phyloP scores from a whole-genome alignment of 176 grass and related monocot genomes.

The Phyllostachys edulis region DNA sequence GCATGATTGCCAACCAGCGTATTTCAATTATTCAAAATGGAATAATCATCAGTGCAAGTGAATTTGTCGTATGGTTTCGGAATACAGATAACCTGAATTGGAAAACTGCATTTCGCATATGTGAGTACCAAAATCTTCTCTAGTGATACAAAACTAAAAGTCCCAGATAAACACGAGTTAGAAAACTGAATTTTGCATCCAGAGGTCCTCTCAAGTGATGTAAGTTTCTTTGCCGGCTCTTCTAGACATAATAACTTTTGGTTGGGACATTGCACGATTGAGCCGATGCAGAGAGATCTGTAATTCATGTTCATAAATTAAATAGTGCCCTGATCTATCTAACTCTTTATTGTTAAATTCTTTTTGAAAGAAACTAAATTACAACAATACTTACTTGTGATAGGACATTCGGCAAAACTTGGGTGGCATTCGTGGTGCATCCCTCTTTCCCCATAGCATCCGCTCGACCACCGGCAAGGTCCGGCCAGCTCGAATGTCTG shows the following conservation, averaged over 20 bases:
- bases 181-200: background rate
- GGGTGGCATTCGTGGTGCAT: conserved; percentile 75
- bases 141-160: background rate
- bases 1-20: no score
- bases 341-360: background rate
- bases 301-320: background rate
- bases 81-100: background rate
- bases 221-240: background rate
- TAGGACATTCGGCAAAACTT: conserved; percentile 95
- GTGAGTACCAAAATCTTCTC: background rate
- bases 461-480: conserved; percentile 55
- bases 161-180: background rate
- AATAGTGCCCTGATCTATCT: background rate
- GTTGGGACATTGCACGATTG: background rate
- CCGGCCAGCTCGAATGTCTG: conserved; percentile 49
- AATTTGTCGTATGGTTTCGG: background rate
- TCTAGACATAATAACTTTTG: background rate
- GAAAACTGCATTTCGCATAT: background rate
- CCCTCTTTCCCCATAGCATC: conserved; percentile 92
- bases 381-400: background rate
- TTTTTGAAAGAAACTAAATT: conserved; percentile 19
- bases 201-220: background rate
- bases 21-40: conserved; percentile 11
- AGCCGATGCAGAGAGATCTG: background rate
- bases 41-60: background rate